phyloP scores from a whole-genome alignment of 306 rosid genomes.

The Luffa aegyptiaca region DNA sequence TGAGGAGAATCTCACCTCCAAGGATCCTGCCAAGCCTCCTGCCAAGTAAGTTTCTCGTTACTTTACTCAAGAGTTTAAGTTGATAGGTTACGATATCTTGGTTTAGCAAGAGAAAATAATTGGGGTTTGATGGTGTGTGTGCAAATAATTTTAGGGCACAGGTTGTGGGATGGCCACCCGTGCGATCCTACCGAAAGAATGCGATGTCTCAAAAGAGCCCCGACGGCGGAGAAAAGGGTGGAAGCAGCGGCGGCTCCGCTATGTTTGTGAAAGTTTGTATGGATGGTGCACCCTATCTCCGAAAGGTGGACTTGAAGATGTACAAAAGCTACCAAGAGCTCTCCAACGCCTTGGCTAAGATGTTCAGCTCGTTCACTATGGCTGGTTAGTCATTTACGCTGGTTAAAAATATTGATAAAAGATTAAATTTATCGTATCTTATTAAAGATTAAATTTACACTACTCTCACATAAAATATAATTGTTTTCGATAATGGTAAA shows the following conservation, averaged over 20 bases:
- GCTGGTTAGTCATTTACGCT: conserved; percentile 8
- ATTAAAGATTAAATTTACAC: background rate
- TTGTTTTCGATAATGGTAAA: background rate
- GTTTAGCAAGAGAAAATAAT: too few species aligned
- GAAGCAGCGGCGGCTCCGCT: conserved; percentile 6
- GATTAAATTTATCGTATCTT: background rate
- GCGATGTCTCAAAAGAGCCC: conserved; percentile 60
- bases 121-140: background rate
- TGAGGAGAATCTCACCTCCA: conserved; percentile 48
- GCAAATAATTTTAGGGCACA: conserved; percentile 44
- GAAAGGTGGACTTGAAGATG: conserved; percentile 92
- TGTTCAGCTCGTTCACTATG: conserved; percentile 97
- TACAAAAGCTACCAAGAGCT: conserved; percentile 84
- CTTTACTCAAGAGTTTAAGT: background rate
- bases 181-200: conserved; percentile 88
- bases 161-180: conserved; percentile 99
- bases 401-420: background rate
- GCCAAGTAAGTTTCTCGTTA: conserved; percentile 47
- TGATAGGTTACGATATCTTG: background rate
- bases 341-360: conserved; percentile 92
- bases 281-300: conserved; percentile 99
- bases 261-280: conserved; percentile 88
- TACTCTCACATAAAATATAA: background rate
- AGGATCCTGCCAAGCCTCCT: conserved; percentile 83
- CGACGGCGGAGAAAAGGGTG: conserved; percentile 32